Evolutionary conservation across 306 rosid species (phyloP), one percentile per base, ranked within the genome.

Genomic region (Trifolium repens): DNA sequence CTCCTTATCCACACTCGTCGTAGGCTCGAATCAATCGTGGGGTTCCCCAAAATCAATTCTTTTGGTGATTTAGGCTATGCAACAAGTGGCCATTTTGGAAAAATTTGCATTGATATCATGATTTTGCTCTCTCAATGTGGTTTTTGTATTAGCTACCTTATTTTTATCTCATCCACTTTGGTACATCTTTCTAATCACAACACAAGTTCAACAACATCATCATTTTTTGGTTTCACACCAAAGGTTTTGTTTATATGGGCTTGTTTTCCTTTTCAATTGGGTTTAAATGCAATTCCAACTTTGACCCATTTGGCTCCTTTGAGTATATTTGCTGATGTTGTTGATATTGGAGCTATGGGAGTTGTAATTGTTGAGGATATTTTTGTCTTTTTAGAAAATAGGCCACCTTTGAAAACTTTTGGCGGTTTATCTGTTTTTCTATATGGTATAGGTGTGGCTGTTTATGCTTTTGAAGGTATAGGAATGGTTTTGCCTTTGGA

Each of bases 281-380:
- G 91, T 5, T 64, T 90, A 76, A 90, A 85, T 85, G 81, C 96
- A 26, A 82, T 90, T 62, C 86, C 90, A 3, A 82, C 87, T 9
- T 49, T 90, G 68, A 90, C 96, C 67, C 96, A 80, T 84, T 80
- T 90, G 70, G 91, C 96, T 61, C 96, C 93, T 70, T 60, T 90
- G 72, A 88, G 96, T 59, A 85, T 88, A 17, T 73, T 90, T n/a
- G 96, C 96, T 5, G 91, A 90, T 72, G 85, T 19, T 19, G 81
- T 87, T 10, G 96, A 90, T 57, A 7, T 87, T 2, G 84, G 86
- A 13, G 90, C 96, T 2, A 87, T 87, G 85, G 79, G 90, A 40
- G 75, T 83, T 19, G 93, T 90, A 4, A 85, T 90, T 87, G 81
- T 82, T 65, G 89, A 87, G 57, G 96, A 90, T 35, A 78, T 78